Base-by-base conservation (phyloP, 2,329 filamentous ascomycete species). In the Trichophyton benhamiae region DNA sequence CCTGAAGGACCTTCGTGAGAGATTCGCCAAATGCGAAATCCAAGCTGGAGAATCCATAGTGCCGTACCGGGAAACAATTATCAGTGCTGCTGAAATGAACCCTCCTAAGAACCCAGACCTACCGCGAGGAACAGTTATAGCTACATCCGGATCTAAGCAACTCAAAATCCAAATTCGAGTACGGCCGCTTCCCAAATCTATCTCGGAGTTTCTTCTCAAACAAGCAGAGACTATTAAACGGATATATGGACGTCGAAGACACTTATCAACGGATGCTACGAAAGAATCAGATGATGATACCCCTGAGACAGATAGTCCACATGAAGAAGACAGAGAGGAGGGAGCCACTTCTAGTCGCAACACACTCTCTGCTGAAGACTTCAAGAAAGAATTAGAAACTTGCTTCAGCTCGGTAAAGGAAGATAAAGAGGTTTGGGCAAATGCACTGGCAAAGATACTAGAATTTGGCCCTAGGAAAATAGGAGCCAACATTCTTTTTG, bases 1-100 rank as follows among this genome's bases (percentile, higher is more conserved):
- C 71, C 74, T 99, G 63, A 96, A 94, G 60, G 94, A 99, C 77
- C 79, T 99, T 27, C 83, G 90, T 64, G 94, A 99, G 71, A 82
- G 94, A 3, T 99, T 96, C 71, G 92, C 94, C 4, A 87, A 85
- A 65, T 97, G 95, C 71, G 92, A 97, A 66, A 91, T 99, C 59
- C 92, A 97, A 70, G 89, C 89, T 30, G 91, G 94, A 61, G 89
- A 89, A 49, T 89, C 94, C 0, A 97, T 99, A 64, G 94, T 99
- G 13, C 94, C 94, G 0, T 99, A 96, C 74, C 83, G 91, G 61
- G 94, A 99, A 76, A 94, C 90, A 0, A 96, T 95, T 62, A 86
- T 96, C 46, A 82, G 84, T 27, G 88, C 87, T 0, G 84, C 91
- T 42, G 94, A 99, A 74, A 99, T 99, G 94, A 86, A 91, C 25